phyloP scores from a whole-genome alignment of 768 basidiomycete species.

The Neoboletus brunneissimus region DNA sequence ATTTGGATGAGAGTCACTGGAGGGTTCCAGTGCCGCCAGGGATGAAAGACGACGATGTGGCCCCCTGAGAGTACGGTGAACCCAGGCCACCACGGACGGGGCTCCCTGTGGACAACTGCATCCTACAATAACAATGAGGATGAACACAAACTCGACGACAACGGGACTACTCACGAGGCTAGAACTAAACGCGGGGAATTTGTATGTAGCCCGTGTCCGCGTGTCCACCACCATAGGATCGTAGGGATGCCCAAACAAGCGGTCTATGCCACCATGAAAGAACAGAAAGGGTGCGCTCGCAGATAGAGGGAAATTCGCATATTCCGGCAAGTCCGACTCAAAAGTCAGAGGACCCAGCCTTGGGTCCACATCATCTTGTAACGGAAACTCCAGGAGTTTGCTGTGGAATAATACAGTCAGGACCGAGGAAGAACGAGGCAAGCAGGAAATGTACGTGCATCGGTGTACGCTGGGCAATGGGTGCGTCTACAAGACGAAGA shows the following conservation, averaged over 20 bases:
- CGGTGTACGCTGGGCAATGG: slow-evolving; percentile 16
- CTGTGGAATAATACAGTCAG: slow-evolving; percentile 10
- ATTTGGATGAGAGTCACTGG: slow-evolving; percentile 17
- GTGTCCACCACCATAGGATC: slow-evolving; percentile 17
- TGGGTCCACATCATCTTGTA: slow-evolving; percentile 11
- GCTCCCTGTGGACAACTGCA: not conserved
- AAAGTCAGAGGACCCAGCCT: slow-evolving; percentile 11
- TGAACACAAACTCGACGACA: not conserved
- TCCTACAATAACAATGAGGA: slow-evolving; percentile 8
- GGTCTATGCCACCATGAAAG: slow-evolving; percentile 17
- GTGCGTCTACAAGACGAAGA: slow-evolving; percentile 15
- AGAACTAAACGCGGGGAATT: slow-evolving; percentile 16
- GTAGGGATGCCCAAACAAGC: slow-evolving; percentile 3
- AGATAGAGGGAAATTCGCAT: slow-evolving; percentile 16
- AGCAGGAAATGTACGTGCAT: slow-evolving; percentile 13
- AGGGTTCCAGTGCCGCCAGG: slow-evolving; percentile 1
- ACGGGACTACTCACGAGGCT: slow-evolving; percentile 9
- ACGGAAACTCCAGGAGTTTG: slow-evolving; percentile 22
- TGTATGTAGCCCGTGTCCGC: slow-evolving; percentile 16
- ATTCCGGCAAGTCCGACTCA: slow-evolving; percentile 19
- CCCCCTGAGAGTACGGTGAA: slow-evolving; percentile 14
- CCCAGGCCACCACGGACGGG: slow-evolving; percentile 4
- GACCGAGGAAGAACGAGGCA: not conserved
- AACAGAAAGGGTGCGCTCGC: slow-evolving; percentile 15
- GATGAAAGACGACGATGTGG: slow-evolving; percentile 17